Evolutionary conservation across 2,329 filamentous ascomycete genomes (phyloP), one percentile per base, ranked within the genome.

Genomic region (Aspergillus pseudoviridinutans): DNA sequence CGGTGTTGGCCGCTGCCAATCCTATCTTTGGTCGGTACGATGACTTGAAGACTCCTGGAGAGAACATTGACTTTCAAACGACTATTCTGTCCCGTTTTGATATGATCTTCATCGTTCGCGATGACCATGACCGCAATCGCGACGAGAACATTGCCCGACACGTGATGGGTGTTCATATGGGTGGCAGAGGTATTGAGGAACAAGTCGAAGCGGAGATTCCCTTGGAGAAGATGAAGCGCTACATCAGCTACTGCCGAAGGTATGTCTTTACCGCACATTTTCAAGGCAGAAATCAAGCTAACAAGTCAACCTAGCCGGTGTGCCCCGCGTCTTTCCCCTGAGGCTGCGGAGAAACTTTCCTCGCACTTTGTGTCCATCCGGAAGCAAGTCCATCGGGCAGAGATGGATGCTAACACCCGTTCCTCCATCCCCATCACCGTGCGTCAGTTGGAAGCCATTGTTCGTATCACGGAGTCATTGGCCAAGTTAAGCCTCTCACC

Each of bases 41-140:
- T 73, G 94, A 99, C 70, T 88, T 99, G 80, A 97, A 97, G 76
- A 92, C 90, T 0, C 94, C 94, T 0, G 94, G 94, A 58, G 94
- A 99, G 76, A 99, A 99, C 72, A 99, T 99, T 65, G 94, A 99
- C 76, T 99, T 99, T 76, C 94, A 99, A 71, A 99, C 94, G 0
- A 99, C 94, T 3, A 97, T 99, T 68, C 74, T 99, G 64, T 97
- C 93, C 2, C 90, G 94, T 83, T 99, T 99, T 74, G 94, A 99
- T 75, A 97, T 99, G 91, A 97, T 99, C 64, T 99, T 97, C 80
- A 97, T 99, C 64, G 93, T 99, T 61, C 91, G 90, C 66, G 94
- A 99, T 73, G 92, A 96, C 61, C 94, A 99, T 73, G 91, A 93
- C 61, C 85, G 91, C 49, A 88, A 85, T 57, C 90, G 93, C 68